Evolutionary conservation across 192 early-diverging fungal species (phyloP).

Genomic region (Umbelopsis isabellina): DNA sequence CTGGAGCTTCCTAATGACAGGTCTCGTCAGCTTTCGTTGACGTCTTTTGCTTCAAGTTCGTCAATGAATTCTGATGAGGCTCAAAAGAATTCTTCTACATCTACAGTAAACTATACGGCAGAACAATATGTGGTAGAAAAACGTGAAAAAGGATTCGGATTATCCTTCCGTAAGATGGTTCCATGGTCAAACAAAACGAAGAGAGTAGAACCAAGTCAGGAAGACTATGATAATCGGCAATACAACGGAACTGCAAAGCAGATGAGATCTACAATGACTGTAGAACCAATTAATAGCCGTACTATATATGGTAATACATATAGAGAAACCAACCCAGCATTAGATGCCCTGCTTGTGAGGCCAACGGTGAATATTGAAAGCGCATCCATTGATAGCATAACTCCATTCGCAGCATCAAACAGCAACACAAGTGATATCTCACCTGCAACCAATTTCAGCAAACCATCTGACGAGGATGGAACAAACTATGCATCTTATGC

Average conservation of each 20-base stretch:
- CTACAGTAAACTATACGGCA: not conserved
- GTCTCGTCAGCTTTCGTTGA: not conserved
- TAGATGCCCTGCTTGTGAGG: too few species aligned
- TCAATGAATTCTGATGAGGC: constrained; percentile 10
- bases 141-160: not conserved
- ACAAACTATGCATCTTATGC: constrained; percentile 1
- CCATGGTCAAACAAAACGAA: constrained; percentile 6
- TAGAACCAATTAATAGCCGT: too few species aligned
- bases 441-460: not conserved
- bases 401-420: too few species aligned
- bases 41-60: not conserved
- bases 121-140: not conserved
- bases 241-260: too few species aligned
- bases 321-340: too few species aligned
- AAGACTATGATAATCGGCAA: too few species aligned
- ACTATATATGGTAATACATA: too few species aligned
- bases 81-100: not conserved
- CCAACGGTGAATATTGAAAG: too few species aligned
- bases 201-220: not conserved
- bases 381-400: too few species aligned
- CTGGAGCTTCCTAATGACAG: not conserved
- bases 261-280: too few species aligned
- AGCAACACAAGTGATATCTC: not conserved
- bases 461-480: constrained; percentile 1
- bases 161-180: constrained; percentile 3